A percentile compares a stretch with the other conserved stretches of the same genome.
phyloP scores from a whole-genome alignment of 805 yeast species.

The Monosporozyma aerobia region DNA sequence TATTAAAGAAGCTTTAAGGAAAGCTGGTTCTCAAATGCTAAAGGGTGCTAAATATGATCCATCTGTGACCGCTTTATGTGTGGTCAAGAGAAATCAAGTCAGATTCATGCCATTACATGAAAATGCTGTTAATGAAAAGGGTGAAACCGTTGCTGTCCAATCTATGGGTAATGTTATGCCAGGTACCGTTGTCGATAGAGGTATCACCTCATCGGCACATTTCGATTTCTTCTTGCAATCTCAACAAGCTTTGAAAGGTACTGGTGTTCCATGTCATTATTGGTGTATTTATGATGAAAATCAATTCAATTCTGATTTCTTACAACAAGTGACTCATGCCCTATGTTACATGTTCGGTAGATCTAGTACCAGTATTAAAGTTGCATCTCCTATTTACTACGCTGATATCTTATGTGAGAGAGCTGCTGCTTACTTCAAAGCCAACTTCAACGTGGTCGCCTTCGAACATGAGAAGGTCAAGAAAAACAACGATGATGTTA shows the following conservation, averaged over 20 bases:
- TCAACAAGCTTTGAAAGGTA: conserved; percentile 17
- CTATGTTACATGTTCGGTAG: conserved; percentile 18
- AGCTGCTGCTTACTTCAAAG: conserved; percentile 16
- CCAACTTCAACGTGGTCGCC: conserved; percentile 11
- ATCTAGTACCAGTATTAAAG: conserved; percentile 16
- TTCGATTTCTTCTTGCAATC: conserved; percentile 21
- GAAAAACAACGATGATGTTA: conserved; percentile 8
- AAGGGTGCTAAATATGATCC: conserved; percentile 12
- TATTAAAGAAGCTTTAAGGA: conserved; percentile 12
- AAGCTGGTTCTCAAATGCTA: conserved; percentile 7
- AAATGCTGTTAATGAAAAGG: conserved; percentile 14
- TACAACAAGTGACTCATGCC: conserved; percentile 15
- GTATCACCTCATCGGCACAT: conserved; percentile 18
- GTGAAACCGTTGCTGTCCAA: conserved; percentile 16
- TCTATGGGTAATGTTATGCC: conserved; percentile 20
- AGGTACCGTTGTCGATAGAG: conserved; percentile 20
- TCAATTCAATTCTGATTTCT: conserved; percentile 11
- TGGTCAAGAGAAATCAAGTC: conserved; percentile 19
- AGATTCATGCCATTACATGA: conserved; percentile 18
- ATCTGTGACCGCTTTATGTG: conserved; percentile 12
- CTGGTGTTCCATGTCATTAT: conserved; percentile 21
- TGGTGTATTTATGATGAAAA: conserved; percentile 20
- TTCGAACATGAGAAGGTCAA: conserved; percentile 7
- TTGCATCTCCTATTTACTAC: conserved; percentile 15
- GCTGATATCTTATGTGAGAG: conserved; percentile 19